A percentile compares a stretch with the other conserved stretches of the same genome.
These are phyloP conservation scores for Huntiella abstrusa DNA, from an alignment of 2,329 filamentous ascomycete genomes.

Conservation along the genomic window DNA sequence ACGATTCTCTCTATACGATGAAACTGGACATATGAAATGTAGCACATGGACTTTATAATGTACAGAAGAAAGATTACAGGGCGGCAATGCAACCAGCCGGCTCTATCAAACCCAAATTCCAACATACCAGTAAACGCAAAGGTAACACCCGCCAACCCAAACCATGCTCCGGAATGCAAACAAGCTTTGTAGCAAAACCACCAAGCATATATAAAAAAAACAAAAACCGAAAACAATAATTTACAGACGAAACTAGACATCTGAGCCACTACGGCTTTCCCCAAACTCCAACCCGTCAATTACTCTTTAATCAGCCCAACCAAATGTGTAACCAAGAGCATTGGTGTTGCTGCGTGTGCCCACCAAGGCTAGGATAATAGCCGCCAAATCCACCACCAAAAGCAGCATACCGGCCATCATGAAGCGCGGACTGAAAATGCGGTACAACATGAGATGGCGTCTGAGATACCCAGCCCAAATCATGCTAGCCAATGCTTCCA, in stretches of 20 bases:
- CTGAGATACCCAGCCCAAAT: conserved; percentile 77
- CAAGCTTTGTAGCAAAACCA: too few relatives aligned
- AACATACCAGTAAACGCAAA: too few relatives aligned
- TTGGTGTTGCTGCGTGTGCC: conserved; percentile 60
- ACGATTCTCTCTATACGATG: too few relatives aligned
- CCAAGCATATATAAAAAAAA: neutral
- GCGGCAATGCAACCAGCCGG: too few relatives aligned
- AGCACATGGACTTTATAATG: too few relatives aligned
- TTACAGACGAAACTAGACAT: neutral
- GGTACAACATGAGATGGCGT: conserved; percentile 87
- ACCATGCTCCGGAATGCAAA: too few relatives aligned
- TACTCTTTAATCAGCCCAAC: conserved; percentile 39
- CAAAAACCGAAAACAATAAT: neutral
- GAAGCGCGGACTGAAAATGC: conserved; percentile 81
- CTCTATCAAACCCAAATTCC: too few relatives aligned
- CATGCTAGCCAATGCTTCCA: conserved; percentile 69
- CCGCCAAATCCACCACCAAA: conserved; percentile 58
- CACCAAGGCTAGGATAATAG: conserved; percentile 49
- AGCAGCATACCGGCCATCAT: conserved; percentile 61
- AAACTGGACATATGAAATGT: too few relatives aligned
- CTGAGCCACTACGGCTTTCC: neutral
- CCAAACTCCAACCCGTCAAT: neutral
- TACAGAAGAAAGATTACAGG: too few relatives aligned
- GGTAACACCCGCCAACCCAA: too few relatives aligned
- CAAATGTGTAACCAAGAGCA: conserved; percentile 76